phyloP scores from a whole-genome alignment of 1,139 yeast species.

The Meyerozyma sp. region DNA sequence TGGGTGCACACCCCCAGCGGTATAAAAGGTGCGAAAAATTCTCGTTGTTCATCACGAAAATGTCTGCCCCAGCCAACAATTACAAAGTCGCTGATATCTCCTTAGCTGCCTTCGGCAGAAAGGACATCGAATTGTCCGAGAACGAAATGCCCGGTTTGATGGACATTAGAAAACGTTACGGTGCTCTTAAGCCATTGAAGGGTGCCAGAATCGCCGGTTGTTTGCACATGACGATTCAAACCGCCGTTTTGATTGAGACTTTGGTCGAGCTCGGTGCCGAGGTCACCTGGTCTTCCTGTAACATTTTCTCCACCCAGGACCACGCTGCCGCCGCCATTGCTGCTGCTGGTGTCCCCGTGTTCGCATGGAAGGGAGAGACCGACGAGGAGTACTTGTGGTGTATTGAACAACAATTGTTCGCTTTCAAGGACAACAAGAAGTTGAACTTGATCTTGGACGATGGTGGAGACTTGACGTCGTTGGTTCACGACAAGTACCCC shows the following conservation, averaged over 20 bases:
- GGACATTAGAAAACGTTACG: slow-evolving; percentile 95
- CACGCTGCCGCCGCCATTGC: slow-evolving; percentile 99
- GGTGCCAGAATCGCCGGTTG: slow-evolving; percentile 99
- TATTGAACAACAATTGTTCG: slow-evolving; percentile 97
- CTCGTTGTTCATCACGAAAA: slow-evolving; percentile 3
- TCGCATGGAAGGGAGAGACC: slow-evolving; percentile 99
- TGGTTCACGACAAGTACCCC: slow-evolving; percentile 98
- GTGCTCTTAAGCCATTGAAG: slow-evolving; percentile 87
- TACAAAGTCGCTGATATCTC: slow-evolving; percentile 98
- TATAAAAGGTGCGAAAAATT: background rate
- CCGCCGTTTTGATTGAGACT: slow-evolving; percentile 98
- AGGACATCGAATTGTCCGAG: slow-evolving; percentile 98
- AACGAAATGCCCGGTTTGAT: slow-evolving; percentile 99
- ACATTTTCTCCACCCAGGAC: slow-evolving; percentile 99
- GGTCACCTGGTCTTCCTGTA: slow-evolving; percentile 99
- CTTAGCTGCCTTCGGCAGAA: slow-evolving; percentile 99
- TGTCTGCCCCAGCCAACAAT: slow-evolving; percentile 31
- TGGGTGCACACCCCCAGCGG: background rate
- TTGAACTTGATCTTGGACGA: slow-evolving; percentile 97
- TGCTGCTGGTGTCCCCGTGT: slow-evolving; percentile 98
- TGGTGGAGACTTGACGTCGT: slow-evolving; percentile 98
- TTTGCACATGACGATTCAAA: slow-evolving; percentile 99
- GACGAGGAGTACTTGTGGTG: slow-evolving; percentile 99
- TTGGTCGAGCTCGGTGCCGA: slow-evolving; percentile 98
- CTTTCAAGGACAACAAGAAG: slow-evolving; percentile 95